Evolutionary conservation across 768 basidiomycete species (phyloP), one percentile per base, ranked within the genome.

Genomic region (Kwoniella pini): DNA sequence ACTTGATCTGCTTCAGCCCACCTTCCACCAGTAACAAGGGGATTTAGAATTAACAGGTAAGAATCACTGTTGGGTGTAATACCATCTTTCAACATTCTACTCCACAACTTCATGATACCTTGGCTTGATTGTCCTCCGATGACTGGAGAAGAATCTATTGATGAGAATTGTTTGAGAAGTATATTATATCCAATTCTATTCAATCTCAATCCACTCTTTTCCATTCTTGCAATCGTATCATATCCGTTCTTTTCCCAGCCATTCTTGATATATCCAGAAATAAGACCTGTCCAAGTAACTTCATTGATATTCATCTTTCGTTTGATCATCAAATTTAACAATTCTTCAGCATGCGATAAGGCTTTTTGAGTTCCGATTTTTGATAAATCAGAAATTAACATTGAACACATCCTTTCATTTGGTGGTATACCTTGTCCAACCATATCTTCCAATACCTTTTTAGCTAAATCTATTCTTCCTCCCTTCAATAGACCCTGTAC

Each of bases 271-370:
- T 94, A 81, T 3, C 87, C 88, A 7, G 86, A 81, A 48, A 96
- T 81, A 49, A 96, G 81, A 1, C 86, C 81, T 0, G 91, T 93
- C 78, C 92, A 98, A 27, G 90, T 92, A 63, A 91, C 83, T 60
- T 85, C 85, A 72, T 88, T 94, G 0, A 90, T 88, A 45, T 76
- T 39, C 46, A 76, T 36, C 28, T 64, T 59, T 13, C 49, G 46
- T 79, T 53, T 81, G 77, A 76, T 91, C 92, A 97, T 92, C 70
- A 82, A 83, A 54, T 81, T 78, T 57, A 96, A 79, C 54, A 97
- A 77, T n/a, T 84, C 81, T 68, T 93, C 79, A 1, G 87, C 90
- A 1, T 84, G 83, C 4, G 77, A 28, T 28, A 96, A 76, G 52
- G 84, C 82, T 28, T 81, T 77, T 51, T 82, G 81, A 39, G 81